Percentiles rank a stretch among this genome's conserved stretches.
phyloP scores from a whole-genome alignment of 352 stramenopile genomes.

The Phytopythium montanum region DNA sequence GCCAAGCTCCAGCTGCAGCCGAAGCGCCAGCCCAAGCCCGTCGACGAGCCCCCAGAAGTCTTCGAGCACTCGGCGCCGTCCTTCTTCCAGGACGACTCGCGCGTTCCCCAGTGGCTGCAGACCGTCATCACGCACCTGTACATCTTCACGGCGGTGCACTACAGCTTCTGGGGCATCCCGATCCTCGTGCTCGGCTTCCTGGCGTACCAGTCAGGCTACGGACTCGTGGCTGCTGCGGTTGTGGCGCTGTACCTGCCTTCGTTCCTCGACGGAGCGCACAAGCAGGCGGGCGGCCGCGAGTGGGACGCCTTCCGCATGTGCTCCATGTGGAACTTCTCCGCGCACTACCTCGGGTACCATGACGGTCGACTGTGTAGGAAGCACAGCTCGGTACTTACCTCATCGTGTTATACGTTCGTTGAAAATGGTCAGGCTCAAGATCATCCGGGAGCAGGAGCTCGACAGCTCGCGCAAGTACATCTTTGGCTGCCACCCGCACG shows the following conservation, averaged over 20 bases:
- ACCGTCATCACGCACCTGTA: slow-evolving; percentile 24
- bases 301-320: slow-evolving; percentile 33
- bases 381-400: background rate
- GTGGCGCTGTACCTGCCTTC: slow-evolving; percentile 41
- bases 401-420: background rate
- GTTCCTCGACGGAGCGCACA: slow-evolving; percentile 40
- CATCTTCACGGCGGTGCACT: slow-evolving; percentile 41
- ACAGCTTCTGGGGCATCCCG: slow-evolving; percentile 35
- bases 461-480: slow-evolving; percentile 30
- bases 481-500: slow-evolving; percentile 51
- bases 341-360: slow-evolving; percentile 30
- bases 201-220: slow-evolving; percentile 33
- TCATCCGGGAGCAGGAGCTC: slow-evolving; percentile 35
- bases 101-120: slow-evolving; percentile 27
- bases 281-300: slow-evolving; percentile 26
- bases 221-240: slow-evolving; percentile 26
- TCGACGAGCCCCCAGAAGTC: background rate
- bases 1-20: background rate
- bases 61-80: slow-evolving; percentile 28
- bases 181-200: slow-evolving; percentile 31
- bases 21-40: background rate
- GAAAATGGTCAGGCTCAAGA: slow-evolving; percentile 18
- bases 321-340: slow-evolving; percentile 30
- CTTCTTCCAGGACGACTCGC: slow-evolving; percentile 23
- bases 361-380: background rate